Evolutionary conservation across 73 alveolate species (phyloP).

Genomic region (Paramecium sonneborni): DNA sequence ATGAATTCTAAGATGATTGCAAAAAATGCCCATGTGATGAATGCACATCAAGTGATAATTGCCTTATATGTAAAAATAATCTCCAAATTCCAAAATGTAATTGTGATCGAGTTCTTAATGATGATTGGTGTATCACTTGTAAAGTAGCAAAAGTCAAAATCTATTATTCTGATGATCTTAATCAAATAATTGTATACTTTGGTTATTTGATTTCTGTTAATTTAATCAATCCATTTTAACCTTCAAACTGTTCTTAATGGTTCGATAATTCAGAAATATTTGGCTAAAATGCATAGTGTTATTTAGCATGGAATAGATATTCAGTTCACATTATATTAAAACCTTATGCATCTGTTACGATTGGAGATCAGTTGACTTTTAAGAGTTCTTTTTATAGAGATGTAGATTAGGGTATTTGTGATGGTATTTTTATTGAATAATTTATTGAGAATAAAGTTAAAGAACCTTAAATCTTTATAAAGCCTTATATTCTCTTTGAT

Average conservation of each 20-base stretch:
- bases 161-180: not conserved
- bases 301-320: not conserved
- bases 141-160: not conserved
- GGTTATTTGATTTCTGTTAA: not conserved
- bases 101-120: not conserved
- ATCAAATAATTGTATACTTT: not conserved
- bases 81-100: not conserved
- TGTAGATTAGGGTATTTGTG: not conserved
- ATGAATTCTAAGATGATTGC: not conserved
- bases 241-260: not conserved
- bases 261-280: not conserved
- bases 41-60: not conserved
- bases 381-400: not conserved
- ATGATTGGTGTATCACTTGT: not conserved
- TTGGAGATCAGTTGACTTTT: not conserved
- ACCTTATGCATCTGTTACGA: not conserved
- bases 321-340: not conserved
- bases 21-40: constrained; percentile 5
- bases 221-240: constrained; percentile 26
- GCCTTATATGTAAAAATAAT: not conserved
- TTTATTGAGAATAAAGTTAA: not conserved
- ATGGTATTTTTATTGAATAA: not conserved
- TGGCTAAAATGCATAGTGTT: not conserved
- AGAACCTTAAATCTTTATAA: not conserved
- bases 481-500: not conserved